Evolutionary conservation across 805 yeast genomes (phyloP).

Genomic region (Metschnikowia chrysomelidarum): DNA sequence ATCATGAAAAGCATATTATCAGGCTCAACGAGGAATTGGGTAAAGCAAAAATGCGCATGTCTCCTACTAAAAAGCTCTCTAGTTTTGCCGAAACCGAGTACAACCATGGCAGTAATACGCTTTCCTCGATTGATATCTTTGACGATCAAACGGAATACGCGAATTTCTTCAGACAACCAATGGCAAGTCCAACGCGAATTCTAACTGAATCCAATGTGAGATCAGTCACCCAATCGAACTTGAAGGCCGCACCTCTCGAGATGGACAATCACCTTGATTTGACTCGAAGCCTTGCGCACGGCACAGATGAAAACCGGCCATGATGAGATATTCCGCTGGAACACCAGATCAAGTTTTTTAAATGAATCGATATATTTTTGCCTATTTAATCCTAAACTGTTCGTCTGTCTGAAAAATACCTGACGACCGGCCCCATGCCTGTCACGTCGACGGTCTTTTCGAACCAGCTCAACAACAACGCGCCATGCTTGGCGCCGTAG

Average conservation of each 20-base stretch:
- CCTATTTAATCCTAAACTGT: too few relatives aligned
- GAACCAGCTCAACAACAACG: slow-evolving; percentile 84
- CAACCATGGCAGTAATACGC: slow-evolving; percentile 10
- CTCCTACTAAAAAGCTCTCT: slow-evolving; percentile 3
- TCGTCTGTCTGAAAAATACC: slow-evolving; percentile 84
- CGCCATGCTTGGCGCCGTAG: slow-evolving; percentile 83
- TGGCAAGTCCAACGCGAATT: slow-evolving; percentile 10
- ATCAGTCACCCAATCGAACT: not conserved
- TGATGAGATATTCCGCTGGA: too few relatives aligned
- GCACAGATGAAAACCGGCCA: too few relatives aligned
- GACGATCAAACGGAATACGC: slow-evolving; percentile 15
- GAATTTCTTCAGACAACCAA: slow-evolving; percentile 9
- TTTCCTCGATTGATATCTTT: slow-evolving; percentile 15
- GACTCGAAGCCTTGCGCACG: too few relatives aligned
- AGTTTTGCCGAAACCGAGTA: slow-evolving; percentile 13
- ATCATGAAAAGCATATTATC: slow-evolving; percentile 6
- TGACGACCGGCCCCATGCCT: slow-evolving; percentile 86
- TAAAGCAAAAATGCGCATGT: not conserved
- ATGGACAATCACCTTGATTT: too few relatives aligned
- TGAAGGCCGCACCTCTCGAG: too few relatives aligned
- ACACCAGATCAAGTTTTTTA: too few relatives aligned
- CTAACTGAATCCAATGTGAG: slow-evolving; percentile 9
- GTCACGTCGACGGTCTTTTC: slow-evolving; percentile 81
- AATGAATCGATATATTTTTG: not conserved
- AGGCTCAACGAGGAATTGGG: slow-evolving; percentile 11